Percentiles rank a stretch among this genome's conserved stretches.
These are phyloP conservation scores for Pyricularia pennisetigena DNA, from an alignment of 2,329 filamentous ascomycete genomes.

Conservation along the genomic window DNA sequence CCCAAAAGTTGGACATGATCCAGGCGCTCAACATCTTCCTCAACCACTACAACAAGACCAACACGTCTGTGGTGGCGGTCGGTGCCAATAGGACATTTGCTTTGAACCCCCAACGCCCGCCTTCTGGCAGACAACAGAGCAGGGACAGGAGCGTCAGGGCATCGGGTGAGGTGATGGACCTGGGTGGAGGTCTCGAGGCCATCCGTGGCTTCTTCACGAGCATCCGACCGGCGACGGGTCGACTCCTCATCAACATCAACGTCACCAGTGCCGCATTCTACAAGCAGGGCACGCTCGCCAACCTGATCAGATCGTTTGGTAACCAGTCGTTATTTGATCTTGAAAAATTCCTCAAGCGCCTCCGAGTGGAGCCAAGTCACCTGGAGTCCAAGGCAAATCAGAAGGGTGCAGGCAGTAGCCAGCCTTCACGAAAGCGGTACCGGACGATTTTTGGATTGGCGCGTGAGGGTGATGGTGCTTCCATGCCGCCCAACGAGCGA, in stretches of 20 bases:
- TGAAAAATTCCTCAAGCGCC: conserved; percentile 24
- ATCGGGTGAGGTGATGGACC: conserved; percentile 9
- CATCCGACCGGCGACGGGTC: conserved; percentile 40
- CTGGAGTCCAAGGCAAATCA: conserved; percentile 10
- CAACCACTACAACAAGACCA: conserved; percentile 22
- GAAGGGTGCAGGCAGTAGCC: neutral
- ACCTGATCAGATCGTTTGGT: conserved; percentile 8
- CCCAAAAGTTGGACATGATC: conserved; percentile 33
- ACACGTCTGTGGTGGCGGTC: conserved; percentile 14
- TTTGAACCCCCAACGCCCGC: neutral
- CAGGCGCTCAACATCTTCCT: conserved; percentile 67
- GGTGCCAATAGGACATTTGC: conserved; percentile 20
- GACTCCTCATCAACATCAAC: conserved; percentile 45
- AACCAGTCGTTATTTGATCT: conserved; percentile 11
- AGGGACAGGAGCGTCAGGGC: neutral
- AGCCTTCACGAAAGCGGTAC: neutral
- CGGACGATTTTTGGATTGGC: neutral
- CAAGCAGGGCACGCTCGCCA: conserved; percentile 13
- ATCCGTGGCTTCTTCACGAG: conserved; percentile 48
- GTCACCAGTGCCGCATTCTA: conserved; percentile 35
- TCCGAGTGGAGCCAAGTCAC: conserved; percentile 28
- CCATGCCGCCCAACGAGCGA: conserved; percentile 10
- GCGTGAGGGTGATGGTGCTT: neutral
- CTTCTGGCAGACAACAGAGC: neutral
- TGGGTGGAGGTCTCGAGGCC: conserved; percentile 18